A percentile compares a stretch with the other conserved stretches of the same genome.
Conservation (phyloP, 2,329 filamentous ascomycete genomes). For the Penicillium sp. region DNA sequence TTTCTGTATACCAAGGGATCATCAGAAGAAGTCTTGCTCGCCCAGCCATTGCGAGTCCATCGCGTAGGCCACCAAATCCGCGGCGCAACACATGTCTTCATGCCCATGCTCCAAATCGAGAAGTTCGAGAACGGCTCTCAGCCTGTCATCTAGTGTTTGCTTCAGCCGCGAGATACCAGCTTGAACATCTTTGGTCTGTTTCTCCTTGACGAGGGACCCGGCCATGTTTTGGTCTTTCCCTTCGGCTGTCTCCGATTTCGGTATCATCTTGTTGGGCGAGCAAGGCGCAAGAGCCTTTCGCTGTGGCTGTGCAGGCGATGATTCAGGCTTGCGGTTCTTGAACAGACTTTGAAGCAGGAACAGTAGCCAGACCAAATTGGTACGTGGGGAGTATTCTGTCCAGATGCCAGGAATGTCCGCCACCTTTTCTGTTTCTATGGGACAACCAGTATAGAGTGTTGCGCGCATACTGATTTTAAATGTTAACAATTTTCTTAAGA, state of each 20-base stretch:
- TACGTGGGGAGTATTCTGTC: conserved; percentile 57
- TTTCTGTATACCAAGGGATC: not conserved
- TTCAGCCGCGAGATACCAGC: conserved; percentile 27
- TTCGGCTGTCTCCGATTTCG: conserved; percentile 5
- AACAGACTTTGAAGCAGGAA: conserved; percentile 61
- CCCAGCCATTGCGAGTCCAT: conserved; percentile 45
- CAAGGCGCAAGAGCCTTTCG: conserved; percentile 35
- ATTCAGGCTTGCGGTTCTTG: conserved; percentile 34
- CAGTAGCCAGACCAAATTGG: conserved; percentile 64
- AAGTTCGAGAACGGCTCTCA: conserved; percentile 36
- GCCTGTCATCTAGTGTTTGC: conserved; percentile 33
- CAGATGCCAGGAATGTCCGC: conserved; percentile 47
- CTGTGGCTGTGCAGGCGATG: conserved; percentile 9
- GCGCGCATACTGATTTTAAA: conserved; percentile 38
- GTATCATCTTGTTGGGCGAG: conserved; percentile 32
- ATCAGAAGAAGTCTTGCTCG: conserved; percentile 41
- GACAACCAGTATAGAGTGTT: conserved; percentile 46
- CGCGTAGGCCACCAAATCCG: conserved; percentile 45
- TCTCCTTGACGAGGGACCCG: conserved; percentile 5
- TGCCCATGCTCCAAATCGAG: conserved; percentile 41
- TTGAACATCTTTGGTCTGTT: conserved; percentile 15
- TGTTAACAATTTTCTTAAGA: not conserved
- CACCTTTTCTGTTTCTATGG: conserved; percentile 40
- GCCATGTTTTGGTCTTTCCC: conserved; percentile 1
- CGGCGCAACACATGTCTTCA: conserved; percentile 45